Base-by-base conservation (phyloP, 2,329 filamentous ascomycete genomes). In the Uncinocarpus reesii region DNA sequence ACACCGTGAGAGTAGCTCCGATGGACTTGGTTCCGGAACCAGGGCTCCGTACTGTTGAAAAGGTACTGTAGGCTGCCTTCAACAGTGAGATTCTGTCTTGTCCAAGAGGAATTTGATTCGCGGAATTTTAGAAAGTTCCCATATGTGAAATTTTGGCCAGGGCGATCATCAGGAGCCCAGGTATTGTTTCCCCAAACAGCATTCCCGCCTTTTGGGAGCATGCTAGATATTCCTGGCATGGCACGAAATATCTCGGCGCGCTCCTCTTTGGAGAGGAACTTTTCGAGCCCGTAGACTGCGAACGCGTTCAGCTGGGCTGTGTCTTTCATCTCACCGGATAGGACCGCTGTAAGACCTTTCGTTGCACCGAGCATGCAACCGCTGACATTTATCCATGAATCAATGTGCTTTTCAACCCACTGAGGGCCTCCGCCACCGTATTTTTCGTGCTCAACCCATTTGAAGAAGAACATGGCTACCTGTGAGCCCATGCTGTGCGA, bases 401-500 rank as follows among this genome's bases (percentile, higher is more conserved):
- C 92, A 44, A 98, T 74, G 61, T 95, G 78, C 15, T 76, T 77
- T 51, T 98, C 89, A 0, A 98, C 90, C 92, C 92, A 98, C 46
- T 80, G 77, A 31, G 82, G 75, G 1, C 92, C 90, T 1, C 88
- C 90, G 16, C 80, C 79, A 3, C 92, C 92, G 54, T 81, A 71
- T 4, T 86, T 86, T 46, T 81, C 74, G 2, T 83, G 77, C 46
- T 94, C 86, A 1, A 94, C 92, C 81, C 81, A 84, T 59, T 85
- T 83, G 58, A 89, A 76, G 65, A 86, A 84, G 65, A 82, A 76
- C 42, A 93, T 90, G 4, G 93, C 71, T 0, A 98, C 90, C 62
- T 96, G 92, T 38, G 87, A 92, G 38, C 92, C 92, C 92, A 98
- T 98, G 62, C 87, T 95, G 73, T 98, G 92, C 0, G 88, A 95